Base-by-base conservation (phyloP, 2,329 filamentous ascomycete species). In the Sporothrix humicola region DNA sequence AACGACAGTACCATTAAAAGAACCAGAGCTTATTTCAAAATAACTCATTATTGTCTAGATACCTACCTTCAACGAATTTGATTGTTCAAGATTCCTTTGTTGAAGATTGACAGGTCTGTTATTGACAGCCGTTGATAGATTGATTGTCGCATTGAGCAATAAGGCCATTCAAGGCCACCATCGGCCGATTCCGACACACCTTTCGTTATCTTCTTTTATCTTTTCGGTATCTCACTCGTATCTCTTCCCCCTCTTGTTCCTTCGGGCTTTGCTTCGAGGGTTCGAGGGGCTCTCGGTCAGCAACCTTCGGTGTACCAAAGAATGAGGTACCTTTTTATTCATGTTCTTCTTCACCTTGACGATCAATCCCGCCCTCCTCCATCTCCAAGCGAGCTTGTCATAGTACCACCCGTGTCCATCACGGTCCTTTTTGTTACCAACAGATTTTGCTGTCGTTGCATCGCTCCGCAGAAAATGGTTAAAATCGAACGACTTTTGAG, bases 111-210 rank as follows among this genome's bases (percentile, higher is more conserved):
- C 5, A 37, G 2, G 31, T 5, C 31, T 37, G 7, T n/a, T 52
- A 52, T 17, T 17, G n/a, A 56, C n/a, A 23, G 5, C 37, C 58
- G 13, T 44, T 63, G 42, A 46, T 48, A 66, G 20, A 17, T 63
- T 20, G n/a, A 10, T 26, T 48, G 13, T 10, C 42, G 31, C 31
- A 6, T 37, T 37, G 31, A 37, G 31, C 31, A 37, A 66, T 65
- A n/a, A n/a, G n/a, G n/a, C n/a, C n/a, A n/a, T n/a, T n/a, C 61
- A 66, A 13, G 31, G 4, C 10, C 0, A n/a, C 13, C 26, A 13
- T 6, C 61, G 61, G 61, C 61, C 61, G 44, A 7, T 12, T 66
- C 61, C 61, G 61, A 66, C 20, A 5, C 42, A 48, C 61, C 26
- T 13, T 37, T 37, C 31, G 31, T 37, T 37, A 37, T 37, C 31